A percentile compares a stretch with the other conserved stretches of the same genome.
Evolutionary conservation across 805 yeast genomes (phyloP).

Genomic region (Yarrowia bubula): DNA sequence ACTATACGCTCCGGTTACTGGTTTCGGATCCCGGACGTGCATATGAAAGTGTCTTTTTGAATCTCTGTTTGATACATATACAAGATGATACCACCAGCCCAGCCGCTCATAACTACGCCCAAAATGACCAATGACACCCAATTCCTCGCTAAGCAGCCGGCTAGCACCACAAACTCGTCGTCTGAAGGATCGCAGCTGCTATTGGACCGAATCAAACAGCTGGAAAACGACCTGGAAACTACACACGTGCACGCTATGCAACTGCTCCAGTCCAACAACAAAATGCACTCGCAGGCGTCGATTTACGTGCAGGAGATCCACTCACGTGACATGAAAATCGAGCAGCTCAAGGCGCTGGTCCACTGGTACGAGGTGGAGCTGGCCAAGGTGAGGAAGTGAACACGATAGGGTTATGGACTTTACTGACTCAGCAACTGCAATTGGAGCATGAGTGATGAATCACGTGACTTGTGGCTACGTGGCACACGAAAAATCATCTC

Average conservation of each 20-base stretch:
- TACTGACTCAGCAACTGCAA: not conserved
- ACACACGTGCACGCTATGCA: conserved; percentile 12
- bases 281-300: not conserved
- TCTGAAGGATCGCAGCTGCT: not conserved
- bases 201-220: not conserved
- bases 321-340: conserved; percentile 5
- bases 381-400: conserved; percentile 5
- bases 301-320: conserved; percentile 6
- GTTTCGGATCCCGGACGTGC: too few species aligned
- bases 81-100: too few species aligned
- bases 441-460: too few species aligned
- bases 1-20: too few species aligned
- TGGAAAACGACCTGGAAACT: not conserved
- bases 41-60: too few species aligned
- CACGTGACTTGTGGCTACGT: too few species aligned
- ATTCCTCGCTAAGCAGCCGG: too few species aligned
- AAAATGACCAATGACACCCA: too few species aligned
- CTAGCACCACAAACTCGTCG: not conserved
- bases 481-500: too few species aligned
- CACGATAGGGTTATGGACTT: not conserved
- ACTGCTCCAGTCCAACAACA: not conserved
- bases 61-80: too few species aligned
- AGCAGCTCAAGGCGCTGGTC: not conserved
- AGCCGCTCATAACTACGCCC: too few species aligned
- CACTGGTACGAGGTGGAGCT: conserved; percentile 11